Percentiles rank a stretch among this genome's conserved stretches.
Conservation (phyloP, 2,329 filamentous ascomycete species). For the Paraphoma chrysanthemicola region DNA sequence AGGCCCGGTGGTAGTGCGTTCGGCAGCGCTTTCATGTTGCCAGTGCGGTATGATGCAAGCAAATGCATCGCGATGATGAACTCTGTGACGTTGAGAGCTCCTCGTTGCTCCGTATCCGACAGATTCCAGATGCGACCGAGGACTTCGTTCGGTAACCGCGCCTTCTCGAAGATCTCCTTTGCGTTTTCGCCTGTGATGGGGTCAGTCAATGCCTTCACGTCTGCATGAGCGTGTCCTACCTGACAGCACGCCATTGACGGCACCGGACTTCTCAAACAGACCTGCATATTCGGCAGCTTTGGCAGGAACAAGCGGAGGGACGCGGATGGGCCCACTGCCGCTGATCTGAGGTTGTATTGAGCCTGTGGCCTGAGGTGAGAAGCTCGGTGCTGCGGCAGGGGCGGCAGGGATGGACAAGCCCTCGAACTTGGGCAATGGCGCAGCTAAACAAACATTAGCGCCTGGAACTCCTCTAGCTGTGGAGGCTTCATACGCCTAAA, state of each 20-base stretch:
- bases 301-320: conserved; percentile 85
- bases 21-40: conserved; percentile 79
- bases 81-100: conserved; percentile 83
- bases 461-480: neutral
- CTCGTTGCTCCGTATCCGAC: conserved; percentile 91
- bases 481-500: conserved; percentile 66
- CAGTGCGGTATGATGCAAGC: conserved; percentile 87
- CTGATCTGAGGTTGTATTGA: conserved; percentile 48
- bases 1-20: conserved; percentile 81
- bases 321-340: conserved; percentile 72
- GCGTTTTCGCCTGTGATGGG: conserved; percentile 73
- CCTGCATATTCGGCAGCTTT: conserved; percentile 87
- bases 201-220: conserved; percentile 6
- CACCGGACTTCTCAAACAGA: conserved; percentile 89
- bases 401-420: conserved; percentile 65
- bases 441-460: conserved; percentile 57
- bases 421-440: conserved; percentile 91
- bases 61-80: conserved; percentile 99
- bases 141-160: conserved; percentile 85
- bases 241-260: conserved; percentile 77
- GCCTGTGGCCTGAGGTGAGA: conserved; percentile 46
- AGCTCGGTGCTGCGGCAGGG: conserved; percentile 59
- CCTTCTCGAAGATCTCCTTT: conserved; percentile 94
- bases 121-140: conserved; percentile 96
- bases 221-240: conserved; percentile 48